A percentile compares a stretch with the other conserved stretches of the same genome.
Evolutionary conservation across 2,329 filamentous ascomycete genomes (phyloP).

Genomic region (Zymoseptoria crescenta): DNA sequence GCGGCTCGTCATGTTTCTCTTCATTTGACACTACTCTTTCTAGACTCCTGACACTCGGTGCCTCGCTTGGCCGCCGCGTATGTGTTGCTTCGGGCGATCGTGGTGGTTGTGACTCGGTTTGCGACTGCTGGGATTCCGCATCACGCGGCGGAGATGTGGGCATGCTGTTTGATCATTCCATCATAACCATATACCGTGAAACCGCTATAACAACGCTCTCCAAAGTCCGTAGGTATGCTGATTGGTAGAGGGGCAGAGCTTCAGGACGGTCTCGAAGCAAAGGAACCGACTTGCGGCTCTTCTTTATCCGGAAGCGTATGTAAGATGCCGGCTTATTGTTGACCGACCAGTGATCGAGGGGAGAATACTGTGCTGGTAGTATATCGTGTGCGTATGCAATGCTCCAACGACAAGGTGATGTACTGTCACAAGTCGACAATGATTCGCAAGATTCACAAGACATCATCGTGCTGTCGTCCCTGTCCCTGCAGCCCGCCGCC

Average conservation of each 20-base stretch:
- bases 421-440: background rate
- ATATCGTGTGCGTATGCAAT: background rate
- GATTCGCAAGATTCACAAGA: background rate
- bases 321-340: background rate
- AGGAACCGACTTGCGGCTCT: background rate
- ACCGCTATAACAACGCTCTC: background rate
- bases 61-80: background rate
- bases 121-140: background rate
- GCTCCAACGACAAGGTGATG: background rate
- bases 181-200: background rate
- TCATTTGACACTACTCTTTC: background rate
- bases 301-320: background rate
- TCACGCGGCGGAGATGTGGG: background rate
- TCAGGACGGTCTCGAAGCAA: background rate
- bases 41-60: background rate
- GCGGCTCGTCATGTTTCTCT: conserved; percentile 15
- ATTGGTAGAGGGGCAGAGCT: background rate
- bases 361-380: background rate
- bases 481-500: background rate
- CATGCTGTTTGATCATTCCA: background rate
- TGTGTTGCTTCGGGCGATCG: background rate
- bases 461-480: background rate
- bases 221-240: background rate
- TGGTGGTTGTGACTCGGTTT: background rate
- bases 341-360: background rate